phyloP scores from a whole-genome alignment of 495 filamentous ascomycete species.

The Alectoria sarmentosa region DNA sequence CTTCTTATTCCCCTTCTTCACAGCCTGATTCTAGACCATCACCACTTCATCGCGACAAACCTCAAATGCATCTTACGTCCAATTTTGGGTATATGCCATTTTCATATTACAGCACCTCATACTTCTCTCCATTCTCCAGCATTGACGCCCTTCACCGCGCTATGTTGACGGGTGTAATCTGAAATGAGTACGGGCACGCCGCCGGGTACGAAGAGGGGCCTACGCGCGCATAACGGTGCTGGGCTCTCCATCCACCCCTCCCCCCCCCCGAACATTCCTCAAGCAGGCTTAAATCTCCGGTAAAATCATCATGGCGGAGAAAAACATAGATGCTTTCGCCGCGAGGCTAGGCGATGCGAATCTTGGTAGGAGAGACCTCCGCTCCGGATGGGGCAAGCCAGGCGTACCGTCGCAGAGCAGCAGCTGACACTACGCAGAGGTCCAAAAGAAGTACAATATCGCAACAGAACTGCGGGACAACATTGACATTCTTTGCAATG shows the following conservation, averaged over 20 bases:
- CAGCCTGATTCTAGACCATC: not conserved
- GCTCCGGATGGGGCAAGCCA: slow-evolving; percentile 5
- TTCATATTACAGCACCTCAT: not conserved
- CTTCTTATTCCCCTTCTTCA: too few species aligned
- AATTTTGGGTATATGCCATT: not conserved
- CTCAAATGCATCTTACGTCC: not conserved
- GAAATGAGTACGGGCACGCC: slow-evolving; percentile 10
- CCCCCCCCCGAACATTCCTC: too few species aligned
- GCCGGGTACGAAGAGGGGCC: slow-evolving; percentile 2
- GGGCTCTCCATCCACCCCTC: not conserved
- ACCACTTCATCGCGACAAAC: not conserved
- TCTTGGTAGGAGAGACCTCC: slow-evolving; percentile 41
- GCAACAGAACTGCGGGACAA: slow-evolving; percentile 77
- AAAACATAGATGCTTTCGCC: slow-evolving; percentile 53
- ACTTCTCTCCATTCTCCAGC: not conserved
- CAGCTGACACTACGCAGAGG: slow-evolving; percentile 44
- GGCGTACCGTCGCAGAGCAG: slow-evolving; percentile 10
- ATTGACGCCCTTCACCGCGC: not conserved
- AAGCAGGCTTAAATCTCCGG: not conserved
- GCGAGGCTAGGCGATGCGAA: slow-evolving; percentile 52
- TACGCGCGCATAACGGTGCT: slow-evolving; percentile 5
- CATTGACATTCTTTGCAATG: slow-evolving; percentile 65
- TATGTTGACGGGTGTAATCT: not conserved
- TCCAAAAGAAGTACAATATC: slow-evolving; percentile 66
- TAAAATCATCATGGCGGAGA: slow-evolving; percentile 33